phyloP scores from a whole-genome alignment of 2,329 filamentous ascomycete species.

The Diaporthe ampelina region DNA sequence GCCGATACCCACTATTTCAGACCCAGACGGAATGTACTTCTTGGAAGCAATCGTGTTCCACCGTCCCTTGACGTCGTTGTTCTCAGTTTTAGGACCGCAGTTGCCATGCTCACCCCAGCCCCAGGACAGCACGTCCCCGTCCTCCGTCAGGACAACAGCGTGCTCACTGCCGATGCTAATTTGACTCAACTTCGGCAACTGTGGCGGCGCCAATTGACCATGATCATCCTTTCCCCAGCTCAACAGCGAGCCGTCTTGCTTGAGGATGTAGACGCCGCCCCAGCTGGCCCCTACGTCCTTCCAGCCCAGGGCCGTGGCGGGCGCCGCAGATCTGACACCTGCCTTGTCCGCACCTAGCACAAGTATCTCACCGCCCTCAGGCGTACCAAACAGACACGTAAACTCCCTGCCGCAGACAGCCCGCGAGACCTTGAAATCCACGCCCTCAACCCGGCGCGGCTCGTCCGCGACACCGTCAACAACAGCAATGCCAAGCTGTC shows the following conservation, averaged over 20 bases:
- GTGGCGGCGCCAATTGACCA: slow-evolving; percentile 79
- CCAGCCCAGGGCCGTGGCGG: slow-evolving; percentile 69
- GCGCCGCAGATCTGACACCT: slow-evolving; percentile 71
- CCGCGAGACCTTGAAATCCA: slow-evolving; percentile 73
- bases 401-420: slow-evolving; percentile 89
- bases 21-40: slow-evolving; percentile 64
- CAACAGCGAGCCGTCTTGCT: slow-evolving; percentile 69
- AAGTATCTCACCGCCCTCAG: slow-evolving; percentile 69
- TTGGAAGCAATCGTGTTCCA: slow-evolving; percentile 77
- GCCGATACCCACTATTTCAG: slow-evolving; percentile 72
- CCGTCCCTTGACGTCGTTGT: slow-evolving; percentile 76
- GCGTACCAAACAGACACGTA: slow-evolving; percentile 76
- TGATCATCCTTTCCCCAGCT: slow-evolving; percentile 91
- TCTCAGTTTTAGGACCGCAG: slow-evolving; percentile 78
- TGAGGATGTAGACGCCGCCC: slow-evolving; percentile 83
- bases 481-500: slow-evolving; percentile 80
- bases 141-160: slow-evolving; percentile 77
- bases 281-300: slow-evolving; percentile 82
- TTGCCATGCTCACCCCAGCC: slow-evolving; percentile 99
- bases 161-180: slow-evolving; percentile 95
- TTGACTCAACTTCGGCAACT: slow-evolving; percentile 69
- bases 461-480: slow-evolving; percentile 62
- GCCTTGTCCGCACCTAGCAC: slow-evolving; percentile 85
- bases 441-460: slow-evolving; percentile 72
- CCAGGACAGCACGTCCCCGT: slow-evolving; percentile 83